Base-by-base conservation (phyloP, 164 flowering plant species). In the Berberis vulgaris region DNA sequence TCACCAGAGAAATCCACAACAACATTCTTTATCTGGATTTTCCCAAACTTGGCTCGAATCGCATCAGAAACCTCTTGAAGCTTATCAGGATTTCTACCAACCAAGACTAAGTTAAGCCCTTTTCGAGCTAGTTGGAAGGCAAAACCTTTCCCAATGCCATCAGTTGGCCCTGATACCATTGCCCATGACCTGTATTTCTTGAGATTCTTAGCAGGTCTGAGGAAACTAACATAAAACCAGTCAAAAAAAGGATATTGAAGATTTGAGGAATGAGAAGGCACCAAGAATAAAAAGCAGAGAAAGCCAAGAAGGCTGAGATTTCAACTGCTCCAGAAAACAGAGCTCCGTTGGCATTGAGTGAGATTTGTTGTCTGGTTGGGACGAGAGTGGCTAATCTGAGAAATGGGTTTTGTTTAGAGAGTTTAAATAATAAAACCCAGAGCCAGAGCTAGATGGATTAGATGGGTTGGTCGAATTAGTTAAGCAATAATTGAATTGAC, bases 161-260 rank as follows among this genome's bases (percentile, higher is more conserved):
- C 97, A 2, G 98, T 90, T 1, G 89, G 84, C 10, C 97, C 98
- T 10, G 98, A 90, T 2, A 93, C 82, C 0, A 93, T 68, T 0
- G 97, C 98, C 98, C 98, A 93, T 0, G 98, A 85, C 1, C 98
- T 97, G 67, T 93, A 93, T 43, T 79, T 80, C 71, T 78, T 83
- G 56, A 93, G 80, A 64, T 93, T 84, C 79, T 93, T 93, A 11
- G 72, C 71, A 5, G 96, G 86, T 68, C 98, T 78, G 60, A 93
- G 81, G 69, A 93, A 90, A 69, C 63, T 72, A 61, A 82, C 80
- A 66, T 79, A 90, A 52, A 87, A 81, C 87, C 89, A 85, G 41
- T 78, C 72, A 85, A 81, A 13, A 83, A 13, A 38, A 26, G 26
- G 69, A 53, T 45, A 78, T 42, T 4, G 64, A 58, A 43, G 59